phyloP scores from a whole-genome alignment of 2,329 filamentous ascomycete genomes.

The Aureobasidium sp. region DNA sequence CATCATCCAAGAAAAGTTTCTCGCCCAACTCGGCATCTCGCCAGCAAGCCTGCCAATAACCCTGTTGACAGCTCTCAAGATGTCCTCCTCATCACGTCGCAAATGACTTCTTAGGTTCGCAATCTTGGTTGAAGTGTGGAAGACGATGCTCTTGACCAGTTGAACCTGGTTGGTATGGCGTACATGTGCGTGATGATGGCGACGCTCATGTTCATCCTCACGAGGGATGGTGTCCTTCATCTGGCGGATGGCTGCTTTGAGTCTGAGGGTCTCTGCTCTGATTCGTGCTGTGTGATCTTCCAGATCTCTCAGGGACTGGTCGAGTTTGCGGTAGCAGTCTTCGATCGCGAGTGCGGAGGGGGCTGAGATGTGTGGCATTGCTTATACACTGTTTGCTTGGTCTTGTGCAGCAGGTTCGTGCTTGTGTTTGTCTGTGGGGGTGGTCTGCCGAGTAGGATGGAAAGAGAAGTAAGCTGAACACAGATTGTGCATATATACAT shows the following conservation, averaged over 20 bases:
- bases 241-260: background rate
- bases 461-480: too few relatives aligned
- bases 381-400: background rate
- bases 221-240: background rate
- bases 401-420: background rate
- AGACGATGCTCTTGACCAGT: background rate
- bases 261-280: background rate
- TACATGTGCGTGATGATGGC: background rate
- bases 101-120: background rate
- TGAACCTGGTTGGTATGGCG: background rate
- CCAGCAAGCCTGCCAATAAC: background rate
- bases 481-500: too few relatives aligned
- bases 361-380: background rate
- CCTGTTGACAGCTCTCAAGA: background rate
- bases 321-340: background rate
- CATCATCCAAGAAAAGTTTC: background rate
- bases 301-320: background rate
- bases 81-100: background rate
- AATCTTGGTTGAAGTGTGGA: background rate
- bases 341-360: background rate
- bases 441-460: background rate
- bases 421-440: background rate
- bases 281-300: background rate
- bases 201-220: background rate
- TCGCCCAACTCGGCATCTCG: background rate